Conservation (phyloP, 2,329 filamentous ascomycete genomes). For the Daldinia sp. region DNA sequence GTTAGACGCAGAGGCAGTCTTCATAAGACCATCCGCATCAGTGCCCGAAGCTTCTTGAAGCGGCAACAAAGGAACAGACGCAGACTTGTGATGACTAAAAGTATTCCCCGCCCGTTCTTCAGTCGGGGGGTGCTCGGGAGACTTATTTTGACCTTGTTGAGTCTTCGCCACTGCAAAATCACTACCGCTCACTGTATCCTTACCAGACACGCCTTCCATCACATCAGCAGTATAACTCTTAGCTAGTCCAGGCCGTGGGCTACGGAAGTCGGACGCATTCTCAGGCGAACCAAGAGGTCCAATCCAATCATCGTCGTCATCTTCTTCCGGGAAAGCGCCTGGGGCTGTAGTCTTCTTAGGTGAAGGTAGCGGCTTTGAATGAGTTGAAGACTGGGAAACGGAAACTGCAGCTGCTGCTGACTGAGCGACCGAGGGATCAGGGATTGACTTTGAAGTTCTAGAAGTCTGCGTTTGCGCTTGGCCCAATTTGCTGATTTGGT, state of each 20-base stretch:
- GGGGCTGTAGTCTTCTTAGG: conserved; percentile 60
- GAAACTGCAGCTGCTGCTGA: conserved; percentile 45
- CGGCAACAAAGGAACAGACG: conserved; percentile 69
- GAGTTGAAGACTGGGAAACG: conserved; percentile 51
- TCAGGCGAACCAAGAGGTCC: conserved; percentile 60
- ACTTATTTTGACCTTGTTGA: conserved; percentile 53
- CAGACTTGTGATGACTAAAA: conserved; percentile 70
- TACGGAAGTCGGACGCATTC: conserved; percentile 54
- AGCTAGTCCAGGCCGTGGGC: conserved; percentile 64
- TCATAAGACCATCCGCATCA: conserved; percentile 62
- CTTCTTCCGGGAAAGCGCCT: conserved; percentile 71
- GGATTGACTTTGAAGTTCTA: conserved; percentile 62
- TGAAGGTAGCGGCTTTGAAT: conserved; percentile 56
- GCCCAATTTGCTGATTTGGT: conserved; percentile 84
- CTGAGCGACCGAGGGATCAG: conserved; percentile 54
- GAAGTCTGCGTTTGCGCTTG: conserved; percentile 65
- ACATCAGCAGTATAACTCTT: conserved; percentile 73
- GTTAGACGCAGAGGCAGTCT: conserved; percentile 71
- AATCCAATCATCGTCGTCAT: conserved; percentile 75
- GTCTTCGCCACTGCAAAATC: conserved; percentile 61
- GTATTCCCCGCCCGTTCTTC: conserved; percentile 51
- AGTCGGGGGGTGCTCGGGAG: conserved; percentile 53
- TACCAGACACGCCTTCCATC: conserved; percentile 68
- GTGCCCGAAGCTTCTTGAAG: conserved; percentile 44
- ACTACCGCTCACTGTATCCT: conserved; percentile 61